Evolutionary conservation across 257 asterid genomes (phyloP), one percentile per base, ranked within the genome.

Genomic region (Fraxinus americana): DNA sequence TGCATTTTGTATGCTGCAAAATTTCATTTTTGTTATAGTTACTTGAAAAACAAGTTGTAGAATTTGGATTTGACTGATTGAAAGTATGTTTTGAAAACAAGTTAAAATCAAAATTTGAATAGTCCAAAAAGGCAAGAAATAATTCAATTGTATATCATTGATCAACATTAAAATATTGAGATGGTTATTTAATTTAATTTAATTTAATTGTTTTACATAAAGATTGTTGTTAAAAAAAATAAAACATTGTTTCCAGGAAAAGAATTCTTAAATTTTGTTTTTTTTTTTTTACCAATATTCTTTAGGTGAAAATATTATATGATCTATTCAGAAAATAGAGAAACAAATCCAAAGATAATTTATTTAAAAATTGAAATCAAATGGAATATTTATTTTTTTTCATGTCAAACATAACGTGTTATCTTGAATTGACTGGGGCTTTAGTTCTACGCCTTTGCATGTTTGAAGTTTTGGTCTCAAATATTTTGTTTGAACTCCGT

Each of bases 351-450:
- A 45, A 45, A 45, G 19, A 45, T 45, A 14, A 45, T 45, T 45
- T 45, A 45, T 14, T 45, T 45, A 45, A 45, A 45, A 45, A 45
- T 45, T 45, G 54, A 45, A 4, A 45, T 2, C 19, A 45, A 12
- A 10, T 13, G 13, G 4, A 45, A 45, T 45, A 4, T 45, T 3
- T 45, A 9, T 1, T 10, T 41, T 50, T 50, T 50, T 50, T 50
- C 59, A 16, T 0, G 59, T 17, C 0, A 16, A 50, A 50, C 1
- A 4, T 13, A 50, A 4, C 61, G 21, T 50, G 19, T 36, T 32
- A 74, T 36, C 27, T 50, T 13, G 63, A 76, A 75, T 81, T 57
- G 84, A 80, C 71, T n/a, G 5, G 65, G 38, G 74, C 50, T 68
- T 70, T 71, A 59, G 61, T 30, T 50, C 5, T 29, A 43, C 35